Evolutionary conservation across 2,329 filamentous ascomycete species (phyloP), one percentile per base, ranked within the genome.

Genomic region (Madurella fahalii): DNA sequence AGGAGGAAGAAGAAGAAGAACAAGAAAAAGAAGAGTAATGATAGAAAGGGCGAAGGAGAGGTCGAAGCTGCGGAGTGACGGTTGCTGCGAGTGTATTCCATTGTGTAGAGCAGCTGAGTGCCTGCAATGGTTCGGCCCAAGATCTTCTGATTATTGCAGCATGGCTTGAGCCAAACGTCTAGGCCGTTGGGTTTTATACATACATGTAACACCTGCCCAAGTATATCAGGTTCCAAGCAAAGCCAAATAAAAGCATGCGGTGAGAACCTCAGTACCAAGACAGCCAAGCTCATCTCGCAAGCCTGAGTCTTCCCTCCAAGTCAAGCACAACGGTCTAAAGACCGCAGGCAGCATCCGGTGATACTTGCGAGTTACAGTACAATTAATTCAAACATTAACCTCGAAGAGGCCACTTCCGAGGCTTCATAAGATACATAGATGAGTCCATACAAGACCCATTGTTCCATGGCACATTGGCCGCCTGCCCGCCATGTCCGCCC

Each of bases 21-120:
- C 32, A 42, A 16, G 42, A 58, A 50, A 25, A 57, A 55, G 40
- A 58, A 57, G 40, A 56, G 46, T 30, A 37, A 55, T n/a, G 47
- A 49, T n/a, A 44, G 31, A 11, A 42, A 54, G 51, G 40, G 16
- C 4, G 44, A 43, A 13, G 40, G 34, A 15, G 53, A 53, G 34
- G 40, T 18, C 16, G 31, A 32, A 18, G 40, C 34, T 37, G 34
- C 34, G 11, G 34, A 37, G 34, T 37, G 13, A 15, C 4, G 11
- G 4, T 2, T 37, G 11, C 25, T 25, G 25, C 4, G 25, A 25
- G 25, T 4, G 25, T 3, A 25, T 25, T 25, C 7, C 25, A 25
- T 25, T 3, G 25, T 25, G 25, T 25, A 25, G 25, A 25, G 25
- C 7, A 25, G 25, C 25, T 3, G 7, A 25, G 25, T 7, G 4